These are phyloP conservation scores for Cyclotella kingstonii DNA, from an alignment of 108 stramenopile species.

Conservation along the genomic window DNA sequence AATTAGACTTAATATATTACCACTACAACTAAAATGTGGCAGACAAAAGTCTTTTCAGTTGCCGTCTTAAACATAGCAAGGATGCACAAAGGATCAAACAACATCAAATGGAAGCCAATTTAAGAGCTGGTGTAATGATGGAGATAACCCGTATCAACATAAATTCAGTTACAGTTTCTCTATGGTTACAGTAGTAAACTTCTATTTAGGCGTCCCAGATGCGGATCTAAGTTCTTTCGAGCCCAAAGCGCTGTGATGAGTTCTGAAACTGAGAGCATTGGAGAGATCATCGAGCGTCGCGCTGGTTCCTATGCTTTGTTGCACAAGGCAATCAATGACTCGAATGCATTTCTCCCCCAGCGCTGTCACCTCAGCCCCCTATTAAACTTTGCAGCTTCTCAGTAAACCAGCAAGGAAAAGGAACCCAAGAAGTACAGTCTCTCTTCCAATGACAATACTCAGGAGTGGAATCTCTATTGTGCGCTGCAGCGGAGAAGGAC, in stretches of 20 bases:
- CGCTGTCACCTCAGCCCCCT: background rate
- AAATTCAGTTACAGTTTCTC: too few relatives aligned
- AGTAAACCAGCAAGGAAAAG: slow-evolving; percentile 33
- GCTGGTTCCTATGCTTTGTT: slow-evolving; percentile 47
- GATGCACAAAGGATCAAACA: too few relatives aligned
- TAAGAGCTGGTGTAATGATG: too few relatives aligned
- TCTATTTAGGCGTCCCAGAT: slow-evolving; percentile 41
- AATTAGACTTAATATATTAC: too few relatives aligned
- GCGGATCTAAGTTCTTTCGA: slow-evolving; percentile 11
- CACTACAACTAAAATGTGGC: too few relatives aligned
- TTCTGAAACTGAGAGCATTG: slow-evolving; percentile 69
- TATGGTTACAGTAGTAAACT: too few relatives aligned
- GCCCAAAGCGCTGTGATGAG: slow-evolving; percentile 45
- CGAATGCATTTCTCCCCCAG: background rate
- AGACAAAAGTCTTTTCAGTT: too few relatives aligned
- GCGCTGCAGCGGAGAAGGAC: too few relatives aligned
- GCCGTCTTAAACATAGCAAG: too few relatives aligned
- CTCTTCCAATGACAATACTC: slow-evolving; percentile 29
- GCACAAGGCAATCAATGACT: slow-evolving; percentile 5
- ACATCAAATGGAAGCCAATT: too few relatives aligned
- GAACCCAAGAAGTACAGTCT: slow-evolving; percentile 33
- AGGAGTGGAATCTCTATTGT: too few relatives aligned
- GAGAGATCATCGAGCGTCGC: slow-evolving; percentile 34
- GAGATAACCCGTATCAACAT: too few relatives aligned
- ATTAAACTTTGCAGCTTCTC: slow-evolving; percentile 10